phyloP scores from a whole-genome alignment of 1,284 basidiomycete species.

The Ceratobasidium sp. region DNA sequence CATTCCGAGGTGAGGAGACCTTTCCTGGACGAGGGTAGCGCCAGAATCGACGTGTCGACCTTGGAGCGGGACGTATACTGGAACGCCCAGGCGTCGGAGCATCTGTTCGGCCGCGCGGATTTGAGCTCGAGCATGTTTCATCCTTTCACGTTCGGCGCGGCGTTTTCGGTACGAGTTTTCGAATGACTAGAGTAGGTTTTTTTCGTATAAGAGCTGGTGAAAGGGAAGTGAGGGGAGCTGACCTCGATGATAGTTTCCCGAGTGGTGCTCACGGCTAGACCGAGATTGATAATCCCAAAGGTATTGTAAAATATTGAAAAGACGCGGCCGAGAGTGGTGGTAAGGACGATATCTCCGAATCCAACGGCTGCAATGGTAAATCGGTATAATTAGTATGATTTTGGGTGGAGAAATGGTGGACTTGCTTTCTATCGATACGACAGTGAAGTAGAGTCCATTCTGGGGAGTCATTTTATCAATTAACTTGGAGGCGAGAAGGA shows the following conservation, averaged over 20 bases:
- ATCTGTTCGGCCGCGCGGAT: slow-evolving; percentile 66
- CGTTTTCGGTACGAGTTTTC: slow-evolving; percentile 70
- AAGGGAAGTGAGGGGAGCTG: slow-evolving; percentile 12
- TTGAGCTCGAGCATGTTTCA: slow-evolving; percentile 58
- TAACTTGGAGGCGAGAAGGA: not conserved
- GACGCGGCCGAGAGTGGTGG: slow-evolving; percentile 61
- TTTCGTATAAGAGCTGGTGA: slow-evolving; percentile 50
- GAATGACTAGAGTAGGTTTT: slow-evolving; percentile 56
- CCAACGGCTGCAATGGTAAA: slow-evolving; percentile 63
- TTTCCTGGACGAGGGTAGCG: slow-evolving; percentile 3
- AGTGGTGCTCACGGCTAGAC: slow-evolving; percentile 71
- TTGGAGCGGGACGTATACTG: slow-evolving; percentile 62
- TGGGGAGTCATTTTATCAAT: not conserved
- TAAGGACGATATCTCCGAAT: slow-evolving; percentile 79
- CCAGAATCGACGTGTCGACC: not conserved
- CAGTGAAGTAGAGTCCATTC: slow-evolving; percentile 62
- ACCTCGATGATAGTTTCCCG: slow-evolving; percentile 76
- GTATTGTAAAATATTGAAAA: slow-evolving; percentile 69
- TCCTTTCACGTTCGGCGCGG: slow-evolving; percentile 57
- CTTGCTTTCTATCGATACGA: slow-evolving; percentile 71
- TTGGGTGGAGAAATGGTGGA: not conserved
- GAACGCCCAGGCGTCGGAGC: slow-evolving; percentile 61
- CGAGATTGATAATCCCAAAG: slow-evolving; percentile 60
- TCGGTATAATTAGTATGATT: not conserved
- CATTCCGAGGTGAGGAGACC: not conserved